Evolutionary conservation across 805 yeast species (phyloP).

Genomic region (Wickerhamiella lipophila): DNA sequence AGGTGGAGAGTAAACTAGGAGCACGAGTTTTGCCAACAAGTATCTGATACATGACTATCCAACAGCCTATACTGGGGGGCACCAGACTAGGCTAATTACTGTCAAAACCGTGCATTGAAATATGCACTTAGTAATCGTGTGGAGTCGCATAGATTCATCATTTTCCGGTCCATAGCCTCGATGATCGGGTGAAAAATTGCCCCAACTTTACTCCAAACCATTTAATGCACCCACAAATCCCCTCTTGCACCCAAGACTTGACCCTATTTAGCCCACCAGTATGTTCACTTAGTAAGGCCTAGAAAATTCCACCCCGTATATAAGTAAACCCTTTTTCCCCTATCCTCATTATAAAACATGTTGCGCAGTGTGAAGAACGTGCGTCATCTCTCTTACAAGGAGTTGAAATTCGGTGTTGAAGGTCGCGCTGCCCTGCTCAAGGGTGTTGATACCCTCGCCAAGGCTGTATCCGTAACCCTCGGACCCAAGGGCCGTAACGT

Average conservation of each 20-base stretch:
- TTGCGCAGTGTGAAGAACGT: conserved; percentile 20
- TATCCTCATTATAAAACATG: neutral
- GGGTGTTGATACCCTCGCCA: conserved; percentile 91
- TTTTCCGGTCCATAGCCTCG: no score
- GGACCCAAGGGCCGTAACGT: conserved; percentile 99
- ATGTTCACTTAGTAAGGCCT: conserved; percentile 3
- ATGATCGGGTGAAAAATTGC: no score
- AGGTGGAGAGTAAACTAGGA: conserved; percentile 5
- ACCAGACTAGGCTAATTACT: no score
- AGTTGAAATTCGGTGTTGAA: conserved; percentile 90
- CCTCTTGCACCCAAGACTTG: no score
- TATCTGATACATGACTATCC: no score
- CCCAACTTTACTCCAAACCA: no score
- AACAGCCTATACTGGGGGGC: no score
- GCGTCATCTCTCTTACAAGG: conserved; percentile 53
- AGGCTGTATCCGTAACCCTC: conserved; percentile 89
- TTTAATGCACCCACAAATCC: no score
- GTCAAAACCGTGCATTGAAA: no score
- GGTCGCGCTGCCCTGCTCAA: conserved; percentile 88
- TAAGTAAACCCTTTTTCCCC: conserved; percentile 1
- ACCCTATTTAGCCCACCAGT: no score
- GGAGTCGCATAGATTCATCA: no score
- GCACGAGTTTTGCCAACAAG: conserved; percentile 6
- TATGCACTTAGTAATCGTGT: no score
- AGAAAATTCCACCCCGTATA: conserved; percentile 9